Conservation (phyloP, 2,329 filamentous ascomycete species). For the Ophiostoma novo-ulmi region DNA sequence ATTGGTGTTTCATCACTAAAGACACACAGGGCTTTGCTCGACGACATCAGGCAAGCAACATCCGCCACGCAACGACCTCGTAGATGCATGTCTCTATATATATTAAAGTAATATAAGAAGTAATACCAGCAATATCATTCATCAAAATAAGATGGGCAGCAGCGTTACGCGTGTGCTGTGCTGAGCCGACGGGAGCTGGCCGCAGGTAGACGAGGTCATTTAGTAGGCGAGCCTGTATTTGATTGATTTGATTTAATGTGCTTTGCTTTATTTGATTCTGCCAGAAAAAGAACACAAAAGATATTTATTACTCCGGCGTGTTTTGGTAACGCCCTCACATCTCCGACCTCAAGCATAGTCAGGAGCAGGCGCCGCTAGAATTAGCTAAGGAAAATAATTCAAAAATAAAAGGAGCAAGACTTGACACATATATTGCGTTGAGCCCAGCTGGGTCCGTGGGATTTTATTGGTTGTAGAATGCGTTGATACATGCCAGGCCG, state of each 20-base stretch:
- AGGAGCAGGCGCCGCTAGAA: slow-evolving; percentile 3
- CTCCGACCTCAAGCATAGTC: background rate
- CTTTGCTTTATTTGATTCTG: too few relatives aligned
- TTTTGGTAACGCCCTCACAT: background rate
- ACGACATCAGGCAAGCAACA: background rate
- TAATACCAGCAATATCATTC: background rate
- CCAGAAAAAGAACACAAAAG: background rate
- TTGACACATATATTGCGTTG: too few relatives aligned
- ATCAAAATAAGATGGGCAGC: background rate
- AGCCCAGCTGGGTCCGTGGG: too few relatives aligned
- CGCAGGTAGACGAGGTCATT: slow-evolving; percentile 9
- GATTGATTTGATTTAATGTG: too few relatives aligned
- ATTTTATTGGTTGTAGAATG: background rate
- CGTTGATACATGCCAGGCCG: background rate
- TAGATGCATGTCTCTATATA: background rate
- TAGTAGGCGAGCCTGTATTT: background rate
- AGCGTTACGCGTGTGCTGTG: background rate
- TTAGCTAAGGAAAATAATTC: too few relatives aligned
- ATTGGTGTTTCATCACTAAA: slow-evolving; percentile 10
- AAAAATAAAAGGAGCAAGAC: too few relatives aligned
- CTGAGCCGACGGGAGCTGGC: background rate
- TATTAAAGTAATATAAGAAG: background rate
- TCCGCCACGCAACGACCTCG: background rate
- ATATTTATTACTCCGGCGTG: background rate
- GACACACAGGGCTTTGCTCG: background rate